Evolutionary conservation across 164 flowering plant genomes (phyloP).

Genomic region (Chimonanthus praecox): DNA sequence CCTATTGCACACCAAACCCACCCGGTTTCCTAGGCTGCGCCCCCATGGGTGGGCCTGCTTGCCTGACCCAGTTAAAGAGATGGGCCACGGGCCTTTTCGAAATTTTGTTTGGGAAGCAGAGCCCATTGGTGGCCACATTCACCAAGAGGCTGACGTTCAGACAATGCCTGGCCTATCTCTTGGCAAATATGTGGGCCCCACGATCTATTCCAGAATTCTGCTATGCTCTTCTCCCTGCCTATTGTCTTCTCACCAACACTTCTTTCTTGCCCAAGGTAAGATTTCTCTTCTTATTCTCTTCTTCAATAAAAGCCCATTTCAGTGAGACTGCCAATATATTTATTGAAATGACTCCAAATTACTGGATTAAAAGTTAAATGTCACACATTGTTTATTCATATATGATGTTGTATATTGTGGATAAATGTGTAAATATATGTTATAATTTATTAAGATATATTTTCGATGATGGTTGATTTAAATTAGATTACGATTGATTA

Average conservation of each 20-base stretch:
- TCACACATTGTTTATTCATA: too few species aligned
- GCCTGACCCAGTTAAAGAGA: slow-evolving; percentile 43
- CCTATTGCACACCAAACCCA: slow-evolving; percentile 23
- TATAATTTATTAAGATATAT: too few species aligned
- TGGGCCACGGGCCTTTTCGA: slow-evolving; percentile 61
- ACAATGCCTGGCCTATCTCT: slow-evolving; percentile 33
- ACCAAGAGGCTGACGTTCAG: slow-evolving; percentile 35
- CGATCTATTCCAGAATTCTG: slow-evolving; percentile 44
- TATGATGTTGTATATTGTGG: too few species aligned
- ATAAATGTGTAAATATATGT: too few species aligned
- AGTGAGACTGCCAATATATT: too few species aligned
- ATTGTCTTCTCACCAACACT: slow-evolving; percentile 42
- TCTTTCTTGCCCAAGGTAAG: slow-evolving; percentile 50
- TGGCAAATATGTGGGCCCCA: slow-evolving; percentile 21
- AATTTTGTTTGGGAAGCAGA: slow-evolving; percentile 27
- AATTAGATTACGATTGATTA: too few species aligned
- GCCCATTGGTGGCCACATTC: slow-evolving; percentile 29
- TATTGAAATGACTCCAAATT: too few species aligned
- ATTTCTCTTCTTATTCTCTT: not conserved
- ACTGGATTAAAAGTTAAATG: too few species aligned
- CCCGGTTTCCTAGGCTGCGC: slow-evolving; percentile 54
- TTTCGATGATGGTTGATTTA: not conserved
- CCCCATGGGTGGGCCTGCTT: slow-evolving; percentile 31
- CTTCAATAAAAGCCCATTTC: too few species aligned
- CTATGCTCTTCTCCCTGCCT: slow-evolving; percentile 48